These are phyloP conservation scores for Hippophae tibetana DNA, from an alignment of 306 rosid genomes.

Conservation along the genomic window DNA sequence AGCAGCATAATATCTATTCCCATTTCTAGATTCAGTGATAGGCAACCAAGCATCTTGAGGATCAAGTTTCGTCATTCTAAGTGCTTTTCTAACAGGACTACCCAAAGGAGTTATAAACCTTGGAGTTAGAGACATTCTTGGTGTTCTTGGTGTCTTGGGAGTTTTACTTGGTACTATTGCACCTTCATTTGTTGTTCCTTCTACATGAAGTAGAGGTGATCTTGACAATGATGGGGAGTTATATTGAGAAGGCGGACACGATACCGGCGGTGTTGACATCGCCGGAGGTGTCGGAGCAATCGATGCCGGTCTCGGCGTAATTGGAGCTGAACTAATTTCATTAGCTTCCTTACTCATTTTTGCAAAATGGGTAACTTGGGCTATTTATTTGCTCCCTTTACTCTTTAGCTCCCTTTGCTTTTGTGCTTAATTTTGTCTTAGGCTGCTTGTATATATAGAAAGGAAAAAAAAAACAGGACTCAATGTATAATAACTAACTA, in stretches of 20 bases:
- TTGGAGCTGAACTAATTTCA: constrained; percentile 58
- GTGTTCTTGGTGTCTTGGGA: constrained; percentile 43
- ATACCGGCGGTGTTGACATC: constrained; percentile 25
- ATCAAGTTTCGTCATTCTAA: constrained; percentile 26
- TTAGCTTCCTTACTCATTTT: constrained; percentile 35
- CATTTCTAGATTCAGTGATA: constrained; percentile 52
- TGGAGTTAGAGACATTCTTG: constrained; percentile 25
- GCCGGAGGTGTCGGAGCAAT: background rate
- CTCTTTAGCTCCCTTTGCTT: constrained; percentile 1
- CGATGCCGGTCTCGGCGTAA: constrained; percentile 36
- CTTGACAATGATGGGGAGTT: constrained; percentile 31
- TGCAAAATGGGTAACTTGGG: background rate
- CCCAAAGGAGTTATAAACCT: constrained; percentile 32
- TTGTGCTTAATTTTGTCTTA: constrained; percentile 3
- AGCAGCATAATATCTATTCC: constrained; percentile 43
- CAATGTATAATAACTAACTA: background rate
- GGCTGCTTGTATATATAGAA: background rate
- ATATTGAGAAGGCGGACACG: constrained; percentile 63
- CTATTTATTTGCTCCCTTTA: background rate
- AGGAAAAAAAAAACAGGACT: background rate
- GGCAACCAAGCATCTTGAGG: constrained; percentile 54
- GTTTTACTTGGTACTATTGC: constrained; percentile 27
- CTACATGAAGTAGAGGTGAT: constrained; percentile 22
- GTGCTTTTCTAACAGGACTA: constrained; percentile 32
- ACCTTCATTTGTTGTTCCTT: constrained; percentile 17